These are phyloP conservation scores for Lycium barbarum DNA, from an alignment of 257 asterid species.

Conservation along the genomic window DNA sequence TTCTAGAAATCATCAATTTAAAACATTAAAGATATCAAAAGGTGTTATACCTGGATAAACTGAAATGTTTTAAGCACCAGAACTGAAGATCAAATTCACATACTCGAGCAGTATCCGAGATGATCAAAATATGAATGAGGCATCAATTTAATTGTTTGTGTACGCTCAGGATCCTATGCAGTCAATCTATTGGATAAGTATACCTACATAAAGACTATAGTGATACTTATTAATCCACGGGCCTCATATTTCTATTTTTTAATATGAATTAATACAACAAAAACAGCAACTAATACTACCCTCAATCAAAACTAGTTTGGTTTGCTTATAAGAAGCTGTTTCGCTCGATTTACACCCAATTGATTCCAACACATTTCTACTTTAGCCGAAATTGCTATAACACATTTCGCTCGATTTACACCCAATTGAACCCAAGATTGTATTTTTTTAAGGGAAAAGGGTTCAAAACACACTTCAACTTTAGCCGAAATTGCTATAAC, in stretches of 20 bases:
- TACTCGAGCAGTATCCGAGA: slow-evolving; percentile 7
- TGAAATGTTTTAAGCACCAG: background rate
- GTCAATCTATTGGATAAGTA: background rate
- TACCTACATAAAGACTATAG: background rate
- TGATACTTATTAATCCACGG: background rate
- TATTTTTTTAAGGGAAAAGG: too few species aligned
- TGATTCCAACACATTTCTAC: slow-evolving; percentile 5
- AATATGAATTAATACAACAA: background rate
- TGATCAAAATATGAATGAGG: slow-evolving; percentile 10
- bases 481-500: too few species aligned
- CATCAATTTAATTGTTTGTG: background rate
- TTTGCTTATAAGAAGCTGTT: background rate
- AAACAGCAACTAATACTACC: slow-evolving; percentile 1
- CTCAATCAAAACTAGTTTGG: background rate
- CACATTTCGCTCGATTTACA: background rate
- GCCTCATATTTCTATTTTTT: background rate
- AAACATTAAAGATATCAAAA: slow-evolving; percentile 11
- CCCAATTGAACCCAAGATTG: background rate
- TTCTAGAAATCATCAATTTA: background rate
- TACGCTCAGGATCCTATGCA: background rate
- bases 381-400: too few species aligned
- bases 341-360: background rate
- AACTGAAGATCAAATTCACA: background rate
- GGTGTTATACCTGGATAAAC: background rate
- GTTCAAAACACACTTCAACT: too few species aligned